Conservation (phyloP, 2,329 filamentous ascomycete species). For the Aureobasidium namibiae region DNA sequence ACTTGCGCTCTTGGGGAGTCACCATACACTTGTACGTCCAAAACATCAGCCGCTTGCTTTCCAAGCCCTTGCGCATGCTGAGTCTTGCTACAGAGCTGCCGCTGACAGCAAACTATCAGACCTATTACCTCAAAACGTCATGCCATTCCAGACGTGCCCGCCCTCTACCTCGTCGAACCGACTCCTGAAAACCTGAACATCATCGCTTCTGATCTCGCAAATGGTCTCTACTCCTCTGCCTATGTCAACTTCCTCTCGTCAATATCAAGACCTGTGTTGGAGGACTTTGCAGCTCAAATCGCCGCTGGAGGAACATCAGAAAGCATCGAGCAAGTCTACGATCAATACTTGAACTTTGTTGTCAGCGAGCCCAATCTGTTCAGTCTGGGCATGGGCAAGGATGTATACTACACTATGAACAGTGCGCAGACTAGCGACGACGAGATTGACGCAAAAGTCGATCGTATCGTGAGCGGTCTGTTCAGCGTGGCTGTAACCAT, state of each 20-base stretch:
- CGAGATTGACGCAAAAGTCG: constrained; percentile 76
- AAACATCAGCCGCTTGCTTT: not conserved
- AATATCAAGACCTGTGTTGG: constrained; percentile 77
- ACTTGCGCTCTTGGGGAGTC: constrained; percentile 86
- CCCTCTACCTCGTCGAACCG: constrained; percentile 92
- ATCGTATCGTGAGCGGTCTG: constrained; percentile 88
- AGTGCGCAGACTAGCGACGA: constrained; percentile 86
- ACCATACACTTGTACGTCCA: constrained; percentile 78
- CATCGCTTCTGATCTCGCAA: constrained; percentile 79
- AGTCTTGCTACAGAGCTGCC: constrained; percentile 20
- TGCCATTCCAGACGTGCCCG: constrained; percentile 90
- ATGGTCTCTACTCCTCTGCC: constrained; percentile 81
- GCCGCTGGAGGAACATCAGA: constrained; percentile 78
- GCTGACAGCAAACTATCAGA: constrained; percentile 31
- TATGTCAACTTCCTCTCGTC: constrained; percentile 97
- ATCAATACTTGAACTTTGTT: constrained; percentile 96
- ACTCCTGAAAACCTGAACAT: constrained; percentile 69
- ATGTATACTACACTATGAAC: constrained; percentile 94
- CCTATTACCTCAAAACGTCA: constrained; percentile 75
- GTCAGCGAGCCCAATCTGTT: constrained; percentile 94
- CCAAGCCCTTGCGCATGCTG: constrained; percentile 18
- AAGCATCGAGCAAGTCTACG: constrained; percentile 83
- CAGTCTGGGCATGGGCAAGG: constrained; percentile 84
- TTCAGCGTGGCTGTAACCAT: constrained; percentile 98
- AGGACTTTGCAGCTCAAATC: constrained; percentile 89